Evolutionary conservation across 345 rosid species (phyloP).

Genomic region (Brassica incana): DNA sequence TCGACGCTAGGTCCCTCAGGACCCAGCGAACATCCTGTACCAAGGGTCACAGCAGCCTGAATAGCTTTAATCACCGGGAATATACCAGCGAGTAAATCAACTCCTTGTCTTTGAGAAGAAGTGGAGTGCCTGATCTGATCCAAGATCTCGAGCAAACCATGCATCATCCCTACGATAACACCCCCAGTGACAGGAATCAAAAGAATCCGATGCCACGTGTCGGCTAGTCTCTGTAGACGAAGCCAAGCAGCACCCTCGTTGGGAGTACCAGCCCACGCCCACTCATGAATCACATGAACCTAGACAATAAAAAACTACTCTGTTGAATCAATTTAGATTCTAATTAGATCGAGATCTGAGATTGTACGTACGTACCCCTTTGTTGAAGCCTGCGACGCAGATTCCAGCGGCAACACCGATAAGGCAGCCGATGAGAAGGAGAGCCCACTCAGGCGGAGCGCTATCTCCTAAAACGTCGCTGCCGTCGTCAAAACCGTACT

Average conservation of each 20-base stretch:
- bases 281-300: slow-evolving; percentile 93
- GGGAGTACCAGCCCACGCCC: slow-evolving; percentile 99
- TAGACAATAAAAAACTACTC: slow-evolving; percentile 35
- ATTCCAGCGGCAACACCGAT: slow-evolving; percentile 91
- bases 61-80: slow-evolving; percentile 85
- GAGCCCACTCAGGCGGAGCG: slow-evolving; percentile 96
- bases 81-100: slow-evolving; percentile 80
- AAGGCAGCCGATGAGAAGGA: slow-evolving; percentile 86
- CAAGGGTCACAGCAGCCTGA: slow-evolving; percentile 92
- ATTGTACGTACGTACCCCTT: slow-evolving; percentile 57
- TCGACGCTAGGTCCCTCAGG: slow-evolving; percentile 99
- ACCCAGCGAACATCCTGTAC: slow-evolving; percentile 96
- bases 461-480: slow-evolving; percentile 59
- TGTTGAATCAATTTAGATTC: not conserved
- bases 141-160: slow-evolving; percentile 88
- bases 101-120: slow-evolving; percentile 71
- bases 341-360: slow-evolving; percentile 30
- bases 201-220: slow-evolving; percentile 97
- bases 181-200: slow-evolving; percentile 90
- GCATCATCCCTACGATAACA: slow-evolving; percentile 97
- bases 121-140: slow-evolving; percentile 77
- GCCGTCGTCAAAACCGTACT: slow-evolving; percentile 39
- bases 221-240: slow-evolving; percentile 76
- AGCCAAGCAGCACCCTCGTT: slow-evolving; percentile 99
- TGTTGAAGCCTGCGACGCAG: slow-evolving; percentile 87